These are phyloP conservation scores for Rubroboletus pulcherrimus DNA, from an alignment of 768 basidiomycete genomes.

Conservation along the genomic window DNA sequence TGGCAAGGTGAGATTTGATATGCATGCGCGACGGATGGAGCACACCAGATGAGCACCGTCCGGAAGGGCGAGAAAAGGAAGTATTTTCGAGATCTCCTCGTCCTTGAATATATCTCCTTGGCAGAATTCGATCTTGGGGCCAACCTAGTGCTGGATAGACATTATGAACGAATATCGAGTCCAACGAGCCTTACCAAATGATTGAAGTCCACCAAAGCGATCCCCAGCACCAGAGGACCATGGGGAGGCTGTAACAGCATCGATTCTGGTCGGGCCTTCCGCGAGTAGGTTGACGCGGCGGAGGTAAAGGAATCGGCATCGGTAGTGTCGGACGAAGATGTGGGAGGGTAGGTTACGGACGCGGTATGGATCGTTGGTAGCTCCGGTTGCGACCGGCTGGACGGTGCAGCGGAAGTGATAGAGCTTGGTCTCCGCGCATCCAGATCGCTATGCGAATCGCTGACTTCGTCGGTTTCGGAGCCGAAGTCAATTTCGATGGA, in stretches of 20 bases:
- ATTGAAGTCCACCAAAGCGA: constrained; percentile 94
- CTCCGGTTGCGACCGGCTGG: constrained; percentile 34
- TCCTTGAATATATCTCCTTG: constrained; percentile 78
- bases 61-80: constrained; percentile 94
- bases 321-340: constrained; percentile 39
- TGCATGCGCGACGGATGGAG: neutral
- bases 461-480: constrained; percentile 52
- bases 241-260: constrained; percentile 56
- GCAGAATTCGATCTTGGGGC: constrained; percentile 86
- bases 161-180: constrained; percentile 8
- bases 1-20: constrained; percentile 8
- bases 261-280: constrained; percentile 77
- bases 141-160: constrained; percentile 53
- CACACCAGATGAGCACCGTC: constrained; percentile 92
- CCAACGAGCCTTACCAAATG: constrained; percentile 61
- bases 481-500: constrained; percentile 53
- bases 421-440: constrained; percentile 42
- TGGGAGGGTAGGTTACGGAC: constrained; percentile 59
- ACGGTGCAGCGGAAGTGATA: constrained; percentile 49
- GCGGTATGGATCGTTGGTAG: constrained; percentile 33
- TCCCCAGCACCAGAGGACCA: constrained; percentile 70
- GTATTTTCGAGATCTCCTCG: constrained; percentile 76
- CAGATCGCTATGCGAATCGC: constrained; percentile 41
- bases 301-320: constrained; percentile 61
- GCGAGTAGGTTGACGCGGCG: constrained; percentile 49